Conservation (phyloP, 2,329 filamentous ascomycete species). For the Emericellopsis atlantica region DNA sequence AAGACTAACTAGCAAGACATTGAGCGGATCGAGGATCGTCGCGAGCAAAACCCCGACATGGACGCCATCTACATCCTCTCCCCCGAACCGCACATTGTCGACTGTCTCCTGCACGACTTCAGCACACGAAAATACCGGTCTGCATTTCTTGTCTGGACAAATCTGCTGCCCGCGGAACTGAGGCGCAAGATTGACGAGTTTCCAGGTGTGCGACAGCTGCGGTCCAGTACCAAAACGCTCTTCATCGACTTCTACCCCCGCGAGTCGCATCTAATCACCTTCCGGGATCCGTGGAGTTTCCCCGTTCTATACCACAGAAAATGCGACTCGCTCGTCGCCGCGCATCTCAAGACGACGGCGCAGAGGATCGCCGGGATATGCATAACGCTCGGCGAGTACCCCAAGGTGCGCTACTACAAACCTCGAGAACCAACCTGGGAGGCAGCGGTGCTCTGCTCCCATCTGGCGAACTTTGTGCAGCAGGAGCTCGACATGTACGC, state of each 20-base stretch:
- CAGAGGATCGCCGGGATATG: slow-evolving; percentile 68
- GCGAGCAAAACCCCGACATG: slow-evolving; percentile 75
- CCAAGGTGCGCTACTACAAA: slow-evolving; percentile 81
- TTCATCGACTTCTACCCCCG: slow-evolving; percentile 83
- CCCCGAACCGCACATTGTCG: slow-evolving; percentile 76
- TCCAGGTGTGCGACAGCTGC: slow-evolving; percentile 55
- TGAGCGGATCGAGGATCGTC: slow-evolving; percentile 80
- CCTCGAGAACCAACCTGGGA: slow-evolving; percentile 68
- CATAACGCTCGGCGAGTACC: slow-evolving; percentile 86
- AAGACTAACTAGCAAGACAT: slow-evolving; percentile 51
- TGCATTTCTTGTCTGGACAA: slow-evolving; percentile 75
- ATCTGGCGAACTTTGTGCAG: slow-evolving; percentile 84
- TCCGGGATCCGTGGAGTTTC: slow-evolving; percentile 93
- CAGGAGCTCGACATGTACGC: slow-evolving; percentile 84
- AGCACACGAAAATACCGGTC: slow-evolving; percentile 71
- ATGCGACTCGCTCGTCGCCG: slow-evolving; percentile 72
- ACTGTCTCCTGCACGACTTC: slow-evolving; percentile 88
- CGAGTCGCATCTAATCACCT: slow-evolving; percentile 84
- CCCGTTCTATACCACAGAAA: slow-evolving; percentile 81
- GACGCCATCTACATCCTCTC: slow-evolving; percentile 91
- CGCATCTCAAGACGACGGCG: slow-evolving; percentile 73
- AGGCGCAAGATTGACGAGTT: slow-evolving; percentile 65
- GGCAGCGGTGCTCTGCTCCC: slow-evolving; percentile 73
- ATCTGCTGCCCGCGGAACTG: slow-evolving; percentile 56
- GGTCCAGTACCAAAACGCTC: slow-evolving; percentile 70